A percentile compares a stretch with the other conserved stretches of the same genome.
Conservation (phyloP, 768 basidiomycete genomes). For the Thelephora ganbajun region DNA sequence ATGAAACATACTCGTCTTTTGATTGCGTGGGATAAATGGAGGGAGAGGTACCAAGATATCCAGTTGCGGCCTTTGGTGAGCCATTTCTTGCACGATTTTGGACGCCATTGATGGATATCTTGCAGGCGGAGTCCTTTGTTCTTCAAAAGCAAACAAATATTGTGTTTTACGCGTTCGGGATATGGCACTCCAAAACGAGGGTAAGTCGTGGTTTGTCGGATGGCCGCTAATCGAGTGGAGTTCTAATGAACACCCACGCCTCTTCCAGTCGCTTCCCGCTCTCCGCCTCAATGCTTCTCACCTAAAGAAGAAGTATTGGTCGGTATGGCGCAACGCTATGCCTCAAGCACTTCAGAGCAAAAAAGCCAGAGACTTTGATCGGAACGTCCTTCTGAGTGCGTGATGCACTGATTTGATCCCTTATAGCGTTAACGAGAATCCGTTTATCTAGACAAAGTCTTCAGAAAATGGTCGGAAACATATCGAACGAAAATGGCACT, state of each 20-base stretch:
- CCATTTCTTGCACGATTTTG: background rate
- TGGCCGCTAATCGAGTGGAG: background rate
- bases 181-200: slow-evolving; percentile 66
- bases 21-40: slow-evolving; percentile 68
- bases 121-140: slow-evolving; percentile 46
- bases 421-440: slow-evolving; percentile 5
- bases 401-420: slow-evolving; percentile 6
- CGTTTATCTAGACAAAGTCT: slow-evolving; percentile 27
- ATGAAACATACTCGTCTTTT: slow-evolving; percentile 37
- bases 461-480: slow-evolving; percentile 55
- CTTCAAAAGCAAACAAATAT: slow-evolving; percentile 44
- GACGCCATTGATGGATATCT: background rate
- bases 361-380: slow-evolving; percentile 50
- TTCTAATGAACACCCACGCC: background rate
- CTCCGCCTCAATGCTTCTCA: slow-evolving; percentile 58
- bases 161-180: slow-evolving; percentile 51
- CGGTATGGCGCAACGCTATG: slow-evolving; percentile 53
- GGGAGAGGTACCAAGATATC: slow-evolving; percentile 54
- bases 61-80: slow-evolving; percentile 52
- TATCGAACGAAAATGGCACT: slow-evolving; percentile 59
- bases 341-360: slow-evolving; percentile 55
- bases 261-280: slow-evolving; percentile 55
- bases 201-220: slow-evolving; percentile 22
- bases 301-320: slow-evolving; percentile 48
- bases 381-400: slow-evolving; percentile 42